A percentile compares a stretch with the other conserved stretches of the same genome.
Conservation (phyloP, 106 monocot genomes). For the Hemerocallis citrina region DNA sequence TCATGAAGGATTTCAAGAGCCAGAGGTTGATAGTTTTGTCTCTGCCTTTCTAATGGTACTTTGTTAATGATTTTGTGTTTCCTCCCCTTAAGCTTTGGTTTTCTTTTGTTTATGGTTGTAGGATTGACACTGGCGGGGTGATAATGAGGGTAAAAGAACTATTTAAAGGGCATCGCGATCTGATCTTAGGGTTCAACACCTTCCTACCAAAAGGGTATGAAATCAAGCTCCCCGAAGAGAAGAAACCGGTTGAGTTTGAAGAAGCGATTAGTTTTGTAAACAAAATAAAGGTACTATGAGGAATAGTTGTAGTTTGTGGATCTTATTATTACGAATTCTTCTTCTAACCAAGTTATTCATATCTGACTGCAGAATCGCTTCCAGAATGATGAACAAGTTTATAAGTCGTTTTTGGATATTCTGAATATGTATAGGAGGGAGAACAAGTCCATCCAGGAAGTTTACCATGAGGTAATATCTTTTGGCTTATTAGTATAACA, state of each 20-base stretch:
- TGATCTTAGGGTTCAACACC: slow-evolving; percentile 76
- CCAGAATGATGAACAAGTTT: slow-evolving; percentile 76
- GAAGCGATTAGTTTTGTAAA: slow-evolving; percentile 79
- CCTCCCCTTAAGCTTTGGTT: background rate
- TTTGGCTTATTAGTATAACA: slow-evolving; percentile 4
- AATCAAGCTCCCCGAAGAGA: slow-evolving; percentile 61
- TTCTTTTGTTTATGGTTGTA: slow-evolving; percentile 12
- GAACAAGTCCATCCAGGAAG: slow-evolving; percentile 82
- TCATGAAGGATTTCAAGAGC: slow-evolving; percentile 87
- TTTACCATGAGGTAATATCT: slow-evolving; percentile 63
- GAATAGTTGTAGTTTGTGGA: background rate
- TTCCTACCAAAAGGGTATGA: slow-evolving; percentile 71
- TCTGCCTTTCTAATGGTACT: background rate
- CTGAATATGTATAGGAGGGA: slow-evolving; percentile 95
- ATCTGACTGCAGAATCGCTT: slow-evolving; percentile 71
- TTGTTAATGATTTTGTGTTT: background rate
- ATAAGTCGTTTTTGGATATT: slow-evolving; percentile 94
- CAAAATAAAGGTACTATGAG: slow-evolving; percentile 74
- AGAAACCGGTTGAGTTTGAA: slow-evolving; percentile 79
- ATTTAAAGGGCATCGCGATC: slow-evolving; percentile 57
- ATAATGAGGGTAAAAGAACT: slow-evolving; percentile 61
- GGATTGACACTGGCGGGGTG: slow-evolving; percentile 67
- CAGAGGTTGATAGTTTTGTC: slow-evolving; percentile 46
- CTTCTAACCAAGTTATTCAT: slow-evolving; percentile 10
- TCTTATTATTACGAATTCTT: background rate